Evolutionary conservation across 257 asterid species (phyloP).

Genomic region (Euphrasia confusa): DNA sequence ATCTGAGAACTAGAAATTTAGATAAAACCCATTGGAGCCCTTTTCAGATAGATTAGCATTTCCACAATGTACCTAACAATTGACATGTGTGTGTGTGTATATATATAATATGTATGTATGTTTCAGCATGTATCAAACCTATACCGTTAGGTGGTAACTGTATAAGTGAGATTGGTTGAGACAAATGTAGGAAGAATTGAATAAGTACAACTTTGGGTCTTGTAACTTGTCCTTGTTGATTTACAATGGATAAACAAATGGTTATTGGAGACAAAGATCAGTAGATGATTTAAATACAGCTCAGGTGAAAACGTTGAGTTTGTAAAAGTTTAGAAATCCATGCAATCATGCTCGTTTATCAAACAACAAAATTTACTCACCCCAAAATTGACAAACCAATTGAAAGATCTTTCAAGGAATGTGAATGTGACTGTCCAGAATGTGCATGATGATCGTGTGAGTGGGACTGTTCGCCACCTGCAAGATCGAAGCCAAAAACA

Average conservation of each 20-base stretch:
- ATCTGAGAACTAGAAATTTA: neutral
- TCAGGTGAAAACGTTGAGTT: neutral
- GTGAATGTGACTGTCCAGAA: constrained; percentile 70
- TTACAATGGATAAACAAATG: neutral
- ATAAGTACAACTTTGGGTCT: neutral
- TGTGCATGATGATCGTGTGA: constrained; percentile 63
- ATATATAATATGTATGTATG: too few species aligned
- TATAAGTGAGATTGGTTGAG: too few species aligned
- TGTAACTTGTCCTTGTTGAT: neutral
- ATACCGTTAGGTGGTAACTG: too few species aligned
- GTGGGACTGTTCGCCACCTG: constrained; percentile 88
- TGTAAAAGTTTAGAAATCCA: constrained; percentile 3
- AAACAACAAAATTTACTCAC: constrained; percentile 32
- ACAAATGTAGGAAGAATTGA: neutral
- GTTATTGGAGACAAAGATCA: neutral
- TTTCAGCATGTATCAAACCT: too few species aligned
- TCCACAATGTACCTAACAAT: neutral
- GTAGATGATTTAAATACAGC: constrained; percentile 1
- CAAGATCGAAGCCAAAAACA: constrained; percentile 23
- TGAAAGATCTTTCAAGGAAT: constrained; percentile 85
- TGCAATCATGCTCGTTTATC: constrained; percentile 17
- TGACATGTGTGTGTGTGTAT: too few species aligned
- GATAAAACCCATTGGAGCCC: neutral
- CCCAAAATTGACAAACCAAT: constrained; percentile 83
- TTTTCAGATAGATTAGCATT: neutral